These are phyloP conservation scores for Yamadazyma atlantica DNA, from an alignment of 1,139 yeast genomes.

Conservation along the genomic window DNA sequence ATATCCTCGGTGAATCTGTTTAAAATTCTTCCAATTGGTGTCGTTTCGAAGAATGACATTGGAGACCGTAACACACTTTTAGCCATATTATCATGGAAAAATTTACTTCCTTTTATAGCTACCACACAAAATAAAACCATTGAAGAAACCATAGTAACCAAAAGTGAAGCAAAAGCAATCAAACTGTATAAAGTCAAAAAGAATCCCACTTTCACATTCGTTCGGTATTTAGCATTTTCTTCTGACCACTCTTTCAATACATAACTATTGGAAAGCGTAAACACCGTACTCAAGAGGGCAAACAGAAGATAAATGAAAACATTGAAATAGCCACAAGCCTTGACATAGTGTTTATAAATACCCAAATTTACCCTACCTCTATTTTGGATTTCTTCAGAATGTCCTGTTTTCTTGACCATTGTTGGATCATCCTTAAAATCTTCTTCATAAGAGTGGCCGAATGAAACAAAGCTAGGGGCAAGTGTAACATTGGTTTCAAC, in stretches of 20 bases:
- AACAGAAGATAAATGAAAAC: slow-evolving; percentile 26
- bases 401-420: slow-evolving; percentile 22
- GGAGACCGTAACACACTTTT: slow-evolving; percentile 38
- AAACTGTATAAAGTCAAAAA: slow-evolving; percentile 27
- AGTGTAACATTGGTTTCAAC: slow-evolving; percentile 11
- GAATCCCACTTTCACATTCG: slow-evolving; percentile 23
- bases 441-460: slow-evolving; percentile 20
- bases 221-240: slow-evolving; percentile 24
- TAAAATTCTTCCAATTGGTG: slow-evolving; percentile 42
- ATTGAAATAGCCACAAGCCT: slow-evolving; percentile 33
- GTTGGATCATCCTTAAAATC: slow-evolving; percentile 19
- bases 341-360: slow-evolving; percentile 32
- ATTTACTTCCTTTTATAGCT: slow-evolving; percentile 31
- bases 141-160: slow-evolving; percentile 27
- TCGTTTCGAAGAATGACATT: slow-evolving; percentile 45
- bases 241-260: slow-evolving; percentile 43
- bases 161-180: slow-evolving; percentile 28
- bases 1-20: slow-evolving; percentile 43
- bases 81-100: slow-evolving; percentile 41
- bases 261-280: slow-evolving; percentile 29
- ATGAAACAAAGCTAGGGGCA: slow-evolving; percentile 25
- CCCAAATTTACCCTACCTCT: slow-evolving; percentile 35
- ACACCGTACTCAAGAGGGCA: slow-evolving; percentile 20
- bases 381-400: slow-evolving; percentile 28
- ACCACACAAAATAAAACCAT: slow-evolving; percentile 34